Base-by-base conservation (phyloP, 1,139 yeast genomes). In the Hemisphaericaspora xylofermentans region DNA sequence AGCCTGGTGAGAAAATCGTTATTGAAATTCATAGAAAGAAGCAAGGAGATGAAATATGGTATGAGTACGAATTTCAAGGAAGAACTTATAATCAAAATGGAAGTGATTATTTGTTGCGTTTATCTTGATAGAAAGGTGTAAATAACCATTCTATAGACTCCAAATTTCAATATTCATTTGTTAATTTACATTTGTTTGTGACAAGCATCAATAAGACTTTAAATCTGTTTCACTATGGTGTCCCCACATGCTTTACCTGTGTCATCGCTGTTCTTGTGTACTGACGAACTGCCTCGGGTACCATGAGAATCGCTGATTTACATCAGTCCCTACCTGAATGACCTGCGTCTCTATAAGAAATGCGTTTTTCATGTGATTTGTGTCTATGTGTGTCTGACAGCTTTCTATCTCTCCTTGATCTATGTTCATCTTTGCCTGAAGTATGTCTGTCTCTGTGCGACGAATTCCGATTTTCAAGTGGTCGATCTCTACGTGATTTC, bases 41-140 rank as follows among this genome's bases (percentile, higher is more conserved):
- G 21, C 19, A 32, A 6, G 63, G 61, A 26, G 52, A 60, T 1
- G 63, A 63, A 31, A 82, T 83, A 1, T 84, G 91, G 89, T 88
- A 87, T 53, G 85, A 80, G 50, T 88, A 95, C 94, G 64, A 75
- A 1, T 64, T 76, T 28, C 45, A 50, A 12, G 63, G 56, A 0
- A 43, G 33, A 17, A 33, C 29, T 9, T 61, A 64, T 44, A 61
- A 61, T 36, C 36, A 36, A 5, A 43, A 48, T 21, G 66, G 58
- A 2, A 18, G 44, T 8, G 58, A 58, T 21, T 68, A 58, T 44
- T 56, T 58, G 7, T 64, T 71, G 51, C 57, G 55, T 18, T 51
- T 63, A 44, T 62, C 53, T 44, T 46, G 29, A n/a, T 29, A 29
- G 29, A 26, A 13, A 13, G 6, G 12, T 25, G 5, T 25, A 25